Evolutionary conservation across 805 yeast genomes (phyloP).

Genomic region (Candida insectorum): DNA sequence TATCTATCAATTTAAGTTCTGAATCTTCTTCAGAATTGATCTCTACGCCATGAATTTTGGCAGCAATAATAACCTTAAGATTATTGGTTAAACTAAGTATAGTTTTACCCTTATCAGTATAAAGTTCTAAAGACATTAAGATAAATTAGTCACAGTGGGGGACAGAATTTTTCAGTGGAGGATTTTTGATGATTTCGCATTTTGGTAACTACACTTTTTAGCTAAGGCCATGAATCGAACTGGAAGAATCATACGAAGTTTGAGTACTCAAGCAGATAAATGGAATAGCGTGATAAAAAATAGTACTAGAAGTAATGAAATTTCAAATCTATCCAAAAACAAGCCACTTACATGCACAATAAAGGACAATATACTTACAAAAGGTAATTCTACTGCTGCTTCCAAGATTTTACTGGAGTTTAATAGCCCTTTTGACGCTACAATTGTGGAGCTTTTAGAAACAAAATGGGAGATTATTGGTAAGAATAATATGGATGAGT

Average conservation of each 20-base stretch:
- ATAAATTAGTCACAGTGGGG: neutral
- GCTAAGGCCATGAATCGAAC: too few relatives aligned
- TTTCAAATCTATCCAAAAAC: too few relatives aligned
- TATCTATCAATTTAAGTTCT: conserved; percentile 29
- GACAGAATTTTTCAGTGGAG: neutral
- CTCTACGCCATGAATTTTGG: conserved; percentile 24
- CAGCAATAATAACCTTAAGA: conserved; percentile 44
- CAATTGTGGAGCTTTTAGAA: conserved; percentile 56
- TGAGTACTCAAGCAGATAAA: too few relatives aligned
- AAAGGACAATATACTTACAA: conserved; percentile 78
- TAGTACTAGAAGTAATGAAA: too few relatives aligned
- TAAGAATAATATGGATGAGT: conserved; percentile 91
- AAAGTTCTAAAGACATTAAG: conserved; percentile 5
- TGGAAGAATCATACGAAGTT: too few relatives aligned
- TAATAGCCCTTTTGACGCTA: conserved; percentile 77
- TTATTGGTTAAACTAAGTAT: conserved; percentile 34
- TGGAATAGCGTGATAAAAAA: too few relatives aligned
- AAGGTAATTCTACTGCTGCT: conserved; percentile 72
- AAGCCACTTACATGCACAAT: too few relatives aligned
- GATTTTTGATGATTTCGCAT: too few relatives aligned
- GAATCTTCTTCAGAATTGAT: conserved; percentile 19
- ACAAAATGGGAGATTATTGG: conserved; percentile 62
- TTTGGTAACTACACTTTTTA: too few relatives aligned
- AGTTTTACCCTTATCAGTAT: conserved; percentile 20
- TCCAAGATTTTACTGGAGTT: conserved; percentile 62